Percentiles rank a stretch among this genome's conserved stretches.
Conservation (phyloP, 371 early-diverging fungal genomes). For the Vairimorpha apis region DNA sequence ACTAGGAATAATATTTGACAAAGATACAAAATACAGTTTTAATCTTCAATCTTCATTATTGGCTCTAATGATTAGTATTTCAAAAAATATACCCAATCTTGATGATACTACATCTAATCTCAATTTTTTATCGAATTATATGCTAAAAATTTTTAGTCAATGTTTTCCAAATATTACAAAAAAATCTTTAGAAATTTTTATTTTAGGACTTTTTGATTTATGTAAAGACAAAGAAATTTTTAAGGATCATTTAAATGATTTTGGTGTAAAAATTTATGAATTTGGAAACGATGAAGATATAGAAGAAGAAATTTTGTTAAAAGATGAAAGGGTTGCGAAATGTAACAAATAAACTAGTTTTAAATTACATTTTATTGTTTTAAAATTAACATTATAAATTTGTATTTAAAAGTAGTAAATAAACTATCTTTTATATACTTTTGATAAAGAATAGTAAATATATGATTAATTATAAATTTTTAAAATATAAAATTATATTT, state of each 20-base stretch:
- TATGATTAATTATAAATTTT: conserved; percentile 10
- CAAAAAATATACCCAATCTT: conserved; percentile 28
- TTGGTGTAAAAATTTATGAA: conserved; percentile 54
- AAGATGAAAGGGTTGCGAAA: conserved; percentile 46
- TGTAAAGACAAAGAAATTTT: conserved; percentile 39
- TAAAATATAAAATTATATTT: too few relatives aligned
- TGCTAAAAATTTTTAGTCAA: conserved; percentile 23
- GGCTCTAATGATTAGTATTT: conserved; percentile 34
- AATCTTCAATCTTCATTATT: conserved; percentile 33
- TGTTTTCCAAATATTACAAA: conserved; percentile 50
- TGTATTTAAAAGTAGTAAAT: not conserved
- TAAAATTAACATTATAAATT: not conserved
- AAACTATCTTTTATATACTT: not conserved
- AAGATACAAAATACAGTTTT: conserved; percentile 48
- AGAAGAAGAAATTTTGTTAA: conserved; percentile 44
- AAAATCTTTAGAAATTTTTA: conserved; percentile 40
- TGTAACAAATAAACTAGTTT: not conserved
- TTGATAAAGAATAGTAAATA: not conserved
- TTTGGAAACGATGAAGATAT: conserved; percentile 55
- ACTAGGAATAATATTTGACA: conserved; percentile 57
- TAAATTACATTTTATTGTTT: not conserved
- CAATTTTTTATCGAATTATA: conserved; percentile 27
- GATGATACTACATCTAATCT: conserved; percentile 21
- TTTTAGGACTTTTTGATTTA: conserved; percentile 50
- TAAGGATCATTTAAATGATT: conserved; percentile 53